Conservation (phyloP, 768 basidiomycete genomes). For the Chalciporus pseudorubinellus region DNA sequence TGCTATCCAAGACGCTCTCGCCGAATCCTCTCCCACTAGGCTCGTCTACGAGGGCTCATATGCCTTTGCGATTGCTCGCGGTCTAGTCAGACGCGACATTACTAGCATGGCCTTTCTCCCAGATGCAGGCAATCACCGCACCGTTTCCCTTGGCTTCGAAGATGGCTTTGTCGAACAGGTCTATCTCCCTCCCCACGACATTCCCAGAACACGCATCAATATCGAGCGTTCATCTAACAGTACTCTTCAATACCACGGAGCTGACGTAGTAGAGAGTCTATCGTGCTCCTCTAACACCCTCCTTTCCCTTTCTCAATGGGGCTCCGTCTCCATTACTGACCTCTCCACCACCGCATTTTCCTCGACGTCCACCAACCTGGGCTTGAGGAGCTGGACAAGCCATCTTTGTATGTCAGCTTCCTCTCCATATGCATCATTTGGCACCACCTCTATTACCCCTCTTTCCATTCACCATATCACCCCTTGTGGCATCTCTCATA, state of each 20-base stretch:
- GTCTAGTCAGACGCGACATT: conserved; percentile 42
- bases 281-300: conserved; percentile 43
- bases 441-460: conserved; percentile 55
- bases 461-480: conserved; percentile 56
- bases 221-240: conserved; percentile 21
- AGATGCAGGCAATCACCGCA: conserved; percentile 43
- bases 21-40: conserved; percentile 38
- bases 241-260: conserved; percentile 34
- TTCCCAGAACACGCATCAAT: conserved; percentile 13
- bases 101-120: conserved; percentile 51
- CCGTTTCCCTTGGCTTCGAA: conserved; percentile 55
- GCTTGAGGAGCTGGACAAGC: conserved; percentile 60
- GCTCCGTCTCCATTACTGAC: conserved; percentile 44
- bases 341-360: conserved; percentile 19
- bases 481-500: conserved; percentile 42
- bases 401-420: conserved; percentile 52
- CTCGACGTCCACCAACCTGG: conserved; percentile 40
- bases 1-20: conserved; percentile 37
- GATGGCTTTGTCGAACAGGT: conserved; percentile 58
- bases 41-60: conserved; percentile 48
- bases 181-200: conserved; percentile 26
- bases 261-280: conserved; percentile 56
- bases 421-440: conserved; percentile 64
- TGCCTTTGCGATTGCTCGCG: conserved; percentile 35
- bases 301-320: conserved; percentile 58